phyloP scores from a whole-genome alignment of 202 grass and related monocot genomes.

The Panicum hallii region DNA sequence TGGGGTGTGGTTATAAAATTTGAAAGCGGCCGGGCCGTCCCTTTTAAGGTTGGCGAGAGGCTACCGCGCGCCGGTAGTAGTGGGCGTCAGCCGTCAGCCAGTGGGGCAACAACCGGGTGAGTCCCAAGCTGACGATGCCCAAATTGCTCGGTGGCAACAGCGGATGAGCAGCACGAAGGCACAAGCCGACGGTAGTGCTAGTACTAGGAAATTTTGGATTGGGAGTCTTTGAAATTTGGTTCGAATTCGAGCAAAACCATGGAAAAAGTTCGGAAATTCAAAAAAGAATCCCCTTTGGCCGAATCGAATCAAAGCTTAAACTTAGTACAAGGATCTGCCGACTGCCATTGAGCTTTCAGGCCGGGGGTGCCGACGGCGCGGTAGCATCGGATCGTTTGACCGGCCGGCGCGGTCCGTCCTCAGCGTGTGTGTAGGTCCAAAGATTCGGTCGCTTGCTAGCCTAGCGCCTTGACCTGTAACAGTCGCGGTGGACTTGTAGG shows the following conservation, averaged over 20 bases:
- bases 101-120: background rate
- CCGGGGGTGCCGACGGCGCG: no score
- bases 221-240: background rate
- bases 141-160: background rate
- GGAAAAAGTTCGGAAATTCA: background rate
- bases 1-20: conserved; percentile 33
- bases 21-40: conserved; percentile 44
- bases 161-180: background rate
- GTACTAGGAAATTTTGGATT: background rate
- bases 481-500: conserved; percentile 8
- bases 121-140: background rate
- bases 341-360: background rate
- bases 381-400: background rate
- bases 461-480: background rate
- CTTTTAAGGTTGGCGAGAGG: conserved; percentile 48
- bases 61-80: background rate
- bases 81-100: conserved; percentile 37
- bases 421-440: background rate
- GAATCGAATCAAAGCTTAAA: background rate
- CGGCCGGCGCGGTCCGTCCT: background rate
- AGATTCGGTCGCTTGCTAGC: conserved; percentile 13
- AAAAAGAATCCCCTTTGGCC: background rate
- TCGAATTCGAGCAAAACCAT: background rate
- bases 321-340: background rate
- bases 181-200: background rate